Conservation (phyloP, 2,329 filamentous ascomycete genomes). For the Exutisphaerella laricina region DNA sequence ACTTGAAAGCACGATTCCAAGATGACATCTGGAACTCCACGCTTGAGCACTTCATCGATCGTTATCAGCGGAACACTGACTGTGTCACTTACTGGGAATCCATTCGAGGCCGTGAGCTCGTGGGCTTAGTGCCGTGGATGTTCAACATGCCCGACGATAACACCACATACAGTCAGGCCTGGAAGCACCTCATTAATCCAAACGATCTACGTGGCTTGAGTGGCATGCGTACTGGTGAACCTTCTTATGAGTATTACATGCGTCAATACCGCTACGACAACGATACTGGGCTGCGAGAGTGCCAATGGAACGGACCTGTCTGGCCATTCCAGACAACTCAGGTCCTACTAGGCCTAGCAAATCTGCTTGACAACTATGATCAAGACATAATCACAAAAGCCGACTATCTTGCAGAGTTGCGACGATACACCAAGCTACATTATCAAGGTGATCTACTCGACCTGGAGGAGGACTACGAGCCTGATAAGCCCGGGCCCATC, state of each 20-base stretch:
- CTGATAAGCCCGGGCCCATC: conserved; percentile 39
- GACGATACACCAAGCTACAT: conserved; percentile 39
- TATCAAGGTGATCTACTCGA: conserved; percentile 35
- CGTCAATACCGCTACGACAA: conserved; percentile 37
- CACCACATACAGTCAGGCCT: conserved; percentile 34
- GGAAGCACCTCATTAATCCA: conserved; percentile 35
- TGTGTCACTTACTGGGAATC: conserved; percentile 38
- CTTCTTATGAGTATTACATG: conserved; percentile 44
- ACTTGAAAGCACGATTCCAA: conserved; percentile 37
- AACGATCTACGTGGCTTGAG: conserved; percentile 33
- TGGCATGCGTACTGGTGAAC: conserved; percentile 41
- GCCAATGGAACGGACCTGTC: conserved; percentile 44
- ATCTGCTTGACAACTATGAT: conserved; percentile 41
- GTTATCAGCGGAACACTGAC: conserved; percentile 36
- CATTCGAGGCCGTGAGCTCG: conserved; percentile 42
- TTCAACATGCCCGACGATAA: conserved; percentile 40
- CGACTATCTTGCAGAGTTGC: conserved; percentile 37
- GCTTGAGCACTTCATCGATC: conserved; percentile 42
- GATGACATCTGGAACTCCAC: conserved; percentile 41
- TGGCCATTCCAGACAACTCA: conserved; percentile 45
- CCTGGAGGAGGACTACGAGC: conserved; percentile 42
- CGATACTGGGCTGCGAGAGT: conserved; percentile 35
- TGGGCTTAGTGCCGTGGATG: conserved; percentile 42
- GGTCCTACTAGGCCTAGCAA: conserved; percentile 38
- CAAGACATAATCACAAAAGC: conserved; percentile 26